Base-by-base conservation (phyloP, 352 stramenopile species). In the Thraustochytrium striatum region DNA sequence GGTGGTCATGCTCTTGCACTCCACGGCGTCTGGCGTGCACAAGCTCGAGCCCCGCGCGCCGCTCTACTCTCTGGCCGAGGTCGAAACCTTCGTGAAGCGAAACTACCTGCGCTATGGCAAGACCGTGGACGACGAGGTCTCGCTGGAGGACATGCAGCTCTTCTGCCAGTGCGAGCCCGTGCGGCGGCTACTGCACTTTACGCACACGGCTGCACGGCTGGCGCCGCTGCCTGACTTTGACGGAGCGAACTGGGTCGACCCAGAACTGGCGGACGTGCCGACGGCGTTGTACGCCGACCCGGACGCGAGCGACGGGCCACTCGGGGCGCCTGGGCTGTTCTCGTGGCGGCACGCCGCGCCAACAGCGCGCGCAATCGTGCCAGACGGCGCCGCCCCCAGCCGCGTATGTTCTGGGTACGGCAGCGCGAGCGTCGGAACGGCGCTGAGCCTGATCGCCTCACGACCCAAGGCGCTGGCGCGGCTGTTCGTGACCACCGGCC, bases 1-100 rank as follows among this genome's bases (percentile, higher is more conserved):
- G 25, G 50, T 75, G 13, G 65, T 75, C 44, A 75, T 75, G n/a
- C 50, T 75, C 0, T 43, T 75, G 16, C 65, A 75, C 25, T 16
- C 44, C 21, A 30, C 61, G 13, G 41, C 28, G 5, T 32, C 52
- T 5, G 65, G 65, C 43, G 52, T 38, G 11, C 35, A 28, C 39
- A 75, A 75, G 50, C 39, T 75, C 0, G 65, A 75, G 11, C 7
- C 41, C 16, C 30, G 41, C 19, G 41, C 41, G 1, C 25, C 65
- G 16, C 39, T 25, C 65, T 43, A 39, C 30, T 39, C 25, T 30
- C 28, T 61, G 16, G 65, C 41, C 19, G 52, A 36, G 5, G 0
- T 75, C 5, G 65, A 75, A 25, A 3, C 21, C 3, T 43, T 62
- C 25, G 65, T 75, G 5, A 58, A 61, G 8, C 28, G 52, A 35